Base-by-base conservation (phyloP, 2,329 filamentous ascomycete species). In the Aspergillus sp. region DNA sequence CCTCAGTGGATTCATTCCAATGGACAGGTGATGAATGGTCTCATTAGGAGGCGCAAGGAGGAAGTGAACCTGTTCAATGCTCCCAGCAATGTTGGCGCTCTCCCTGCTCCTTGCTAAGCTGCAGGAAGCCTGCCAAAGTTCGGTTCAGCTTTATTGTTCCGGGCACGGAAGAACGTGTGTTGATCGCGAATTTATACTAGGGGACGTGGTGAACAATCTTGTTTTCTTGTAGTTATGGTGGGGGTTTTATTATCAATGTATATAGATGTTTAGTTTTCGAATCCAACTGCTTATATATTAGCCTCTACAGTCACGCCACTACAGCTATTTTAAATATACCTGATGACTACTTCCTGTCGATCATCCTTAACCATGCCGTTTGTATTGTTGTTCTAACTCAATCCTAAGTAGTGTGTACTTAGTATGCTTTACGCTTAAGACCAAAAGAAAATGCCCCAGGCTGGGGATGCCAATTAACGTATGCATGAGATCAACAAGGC, bases 41-140 rank as follows among this genome's bases (percentile, higher is more conserved):
- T 37, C 15, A 3, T 37, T 5, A 37, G 35, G 14, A 37, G 35
- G 14, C 12, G 35, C 69, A 68, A 72, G 12, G 79, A 75, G 0
- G 81, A 83, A 69, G 70, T 83, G 15, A 66, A 64, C 6, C 62
- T 83, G 56, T 70, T 79, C 48, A 65, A 70, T 62, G 67, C 53
- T 1, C 11, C 44, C 3, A 55, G 49, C 41, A 39, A 43, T 12
- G n/a, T 37, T n/a, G 41, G 39, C 3, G 59, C 50, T 21, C 33
- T 61, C 7, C 57, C 57, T 53, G 57, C 14, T 47, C 31, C 45
- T 47, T 61, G 59, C 25, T 59, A 41, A 35, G 21, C 14, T 5
- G 14, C 9, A 33, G 17, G 35, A 6, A 37, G 15, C 4, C 35
- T n/a, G 35, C 12, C 35, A 37, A 6, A 1, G 35, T 37, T 37